Percentiles rank a stretch among this genome's conserved stretches.
phyloP scores from a whole-genome alignment of 108 stramenopile species.

The Conticribra guillardii region DNA sequence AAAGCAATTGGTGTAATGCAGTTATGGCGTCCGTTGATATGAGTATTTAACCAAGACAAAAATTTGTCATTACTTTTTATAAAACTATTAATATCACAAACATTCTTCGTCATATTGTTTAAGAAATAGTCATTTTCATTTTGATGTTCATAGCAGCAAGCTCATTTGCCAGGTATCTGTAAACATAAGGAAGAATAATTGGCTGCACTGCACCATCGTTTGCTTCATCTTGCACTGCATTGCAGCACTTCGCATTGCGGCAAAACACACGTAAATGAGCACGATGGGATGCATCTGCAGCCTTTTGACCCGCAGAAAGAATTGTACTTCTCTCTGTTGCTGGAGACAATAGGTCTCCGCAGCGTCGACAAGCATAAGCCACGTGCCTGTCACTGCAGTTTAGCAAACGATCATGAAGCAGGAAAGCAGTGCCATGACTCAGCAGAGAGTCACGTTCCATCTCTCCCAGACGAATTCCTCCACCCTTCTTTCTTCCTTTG shows the following conservation, averaged over 20 bases:
- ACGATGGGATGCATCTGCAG: conserved; percentile 70
- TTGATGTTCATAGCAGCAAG: conserved; percentile 98
- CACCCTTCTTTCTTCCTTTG: conserved; percentile 98
- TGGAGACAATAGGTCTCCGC: conserved; percentile 90
- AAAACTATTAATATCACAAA: too few species aligned
- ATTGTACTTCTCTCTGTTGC: conserved; percentile 80
- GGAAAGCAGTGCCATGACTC: conserved; percentile 94
- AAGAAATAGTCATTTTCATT: conserved; percentile 78
- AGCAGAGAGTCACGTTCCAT: conserved; percentile 99
- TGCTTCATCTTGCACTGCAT: conserved; percentile 67
- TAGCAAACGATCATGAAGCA: conserved; percentile 94
- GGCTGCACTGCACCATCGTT: conserved; percentile 87
- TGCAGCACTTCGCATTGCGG: conserved; percentile 73
- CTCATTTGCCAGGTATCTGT: conserved; percentile 97
- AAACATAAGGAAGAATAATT: conserved; percentile 96
- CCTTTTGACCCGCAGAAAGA: conserved; percentile 79
- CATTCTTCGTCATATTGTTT: too few species aligned
- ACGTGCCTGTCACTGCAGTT: conserved; percentile 96
- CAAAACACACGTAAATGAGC: conserved; percentile 75
- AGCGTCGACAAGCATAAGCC: conserved; percentile 90
- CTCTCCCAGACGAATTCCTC: conserved; percentile 98
- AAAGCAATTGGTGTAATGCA: too few species aligned
- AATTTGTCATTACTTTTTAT: too few species aligned
- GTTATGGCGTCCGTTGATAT: too few species aligned
- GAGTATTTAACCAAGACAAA: too few species aligned